Base-by-base conservation (phyloP, 352 stramenopile species). In the Pythium sp. region DNA sequence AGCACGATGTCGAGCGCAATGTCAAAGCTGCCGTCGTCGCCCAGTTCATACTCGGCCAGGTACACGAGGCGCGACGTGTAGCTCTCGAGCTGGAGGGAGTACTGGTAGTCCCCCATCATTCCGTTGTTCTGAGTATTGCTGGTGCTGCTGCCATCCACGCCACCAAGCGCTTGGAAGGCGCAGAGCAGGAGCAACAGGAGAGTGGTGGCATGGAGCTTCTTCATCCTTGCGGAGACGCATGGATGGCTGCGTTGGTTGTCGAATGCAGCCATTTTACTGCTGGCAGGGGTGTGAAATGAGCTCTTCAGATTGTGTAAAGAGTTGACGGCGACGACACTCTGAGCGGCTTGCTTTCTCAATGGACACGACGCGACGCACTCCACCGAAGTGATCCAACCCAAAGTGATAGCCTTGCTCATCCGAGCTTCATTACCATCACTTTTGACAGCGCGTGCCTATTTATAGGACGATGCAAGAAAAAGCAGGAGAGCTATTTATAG, bases 1-100 rank as follows among this genome's bases (percentile, higher is more conserved):
- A n/a, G n/a, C n/a, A n/a, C n/a, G n/a, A 90, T 69, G 26, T 75
- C 71, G 24, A 90, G 32, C 1, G 67, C 67, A 49, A 90, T 77
- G 30, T 84, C 62, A 41, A 86, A 87, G 1, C 28, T 75, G 15
- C 82, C 80, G 18, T 74, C 65, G 3, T 72, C 51, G 30, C 74
- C 72, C 15, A 90, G 61, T 1, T 74, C 66, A 60, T 76, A 86
- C 51, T 77, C 65, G 14, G 73, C 78, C 30, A 90, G 63, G 26
- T 81, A 73, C 28, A 74, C 64, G 43, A 83, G 62, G 62, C 7
- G 18, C 0, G 66, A 72, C 5, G 63, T n/a, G 28, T 77, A 73
- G 54, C 76, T 82, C 51, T 80, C 68, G 20, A 80, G n/a, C 12
- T 58, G 64, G 58, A 81, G 79, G 14, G 80, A 89, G 41, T 74